Percentiles rank a stretch among this genome's conserved stretches.
phyloP scores from a whole-genome alignment of 495 filamentous ascomycete species.

The Tuber indicum region DNA sequence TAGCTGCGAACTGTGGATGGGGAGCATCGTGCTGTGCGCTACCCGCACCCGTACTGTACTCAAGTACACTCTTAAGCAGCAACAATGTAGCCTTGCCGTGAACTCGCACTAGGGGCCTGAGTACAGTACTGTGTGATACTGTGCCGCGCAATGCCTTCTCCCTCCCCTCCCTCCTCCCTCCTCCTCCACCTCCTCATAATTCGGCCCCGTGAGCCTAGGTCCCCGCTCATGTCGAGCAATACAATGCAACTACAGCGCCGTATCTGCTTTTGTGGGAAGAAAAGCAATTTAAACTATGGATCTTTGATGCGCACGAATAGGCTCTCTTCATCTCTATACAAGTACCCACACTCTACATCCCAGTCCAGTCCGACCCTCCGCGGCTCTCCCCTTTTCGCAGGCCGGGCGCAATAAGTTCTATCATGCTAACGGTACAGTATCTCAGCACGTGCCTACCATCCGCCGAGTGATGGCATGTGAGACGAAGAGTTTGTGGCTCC shows the following conservation, averaged over 20 bases:
- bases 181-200: neutral
- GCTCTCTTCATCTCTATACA: neutral
- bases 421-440: no score
- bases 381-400: neutral
- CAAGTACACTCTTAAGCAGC: neutral
- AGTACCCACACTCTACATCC: no score
- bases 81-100: neutral
- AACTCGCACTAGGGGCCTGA: neutral
- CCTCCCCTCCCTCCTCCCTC: neutral
- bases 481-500: neutral
- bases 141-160: neutral
- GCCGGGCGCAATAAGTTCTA: neutral
- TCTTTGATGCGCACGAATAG: neutral
- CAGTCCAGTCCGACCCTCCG: neutral
- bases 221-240: neutral
- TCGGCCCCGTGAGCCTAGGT: no score
- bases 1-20: no score
- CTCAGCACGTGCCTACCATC: neutral
- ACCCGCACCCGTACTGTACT: no score
- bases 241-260: neutral
- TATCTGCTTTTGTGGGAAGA: neutral
- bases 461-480: neutral
- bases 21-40: neutral
- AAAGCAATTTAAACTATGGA: neutral
- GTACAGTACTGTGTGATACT: neutral